phyloP scores from a whole-genome alignment of 2,329 filamentous ascomycete species.

The Cercospora sp. region DNA sequence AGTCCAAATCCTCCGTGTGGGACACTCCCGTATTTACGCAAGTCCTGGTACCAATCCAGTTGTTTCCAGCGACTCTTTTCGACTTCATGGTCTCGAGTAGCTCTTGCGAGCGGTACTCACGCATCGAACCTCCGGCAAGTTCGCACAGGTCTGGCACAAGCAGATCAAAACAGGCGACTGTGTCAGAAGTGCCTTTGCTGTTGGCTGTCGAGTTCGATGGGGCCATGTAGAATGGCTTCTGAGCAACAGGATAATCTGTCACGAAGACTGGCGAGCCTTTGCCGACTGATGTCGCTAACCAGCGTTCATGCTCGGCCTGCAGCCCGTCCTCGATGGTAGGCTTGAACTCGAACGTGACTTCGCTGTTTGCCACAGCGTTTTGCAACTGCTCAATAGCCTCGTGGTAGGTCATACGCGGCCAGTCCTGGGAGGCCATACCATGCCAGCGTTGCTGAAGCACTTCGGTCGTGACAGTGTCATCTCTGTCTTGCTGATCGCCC shows the following conservation, averaged over 20 bases:
- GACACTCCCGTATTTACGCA: constrained; percentile 86
- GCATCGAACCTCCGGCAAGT: constrained; percentile 83
- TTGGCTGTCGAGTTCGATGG: constrained; percentile 46
- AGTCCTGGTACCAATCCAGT: constrained; percentile 83
- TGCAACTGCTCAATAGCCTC: constrained; percentile 71
- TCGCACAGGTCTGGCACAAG: constrained; percentile 84
- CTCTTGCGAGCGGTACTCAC: constrained; percentile 72
- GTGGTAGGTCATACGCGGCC: constrained; percentile 82
- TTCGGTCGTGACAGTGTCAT: constrained; percentile 46
- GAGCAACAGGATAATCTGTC: constrained; percentile 82
- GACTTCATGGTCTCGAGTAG: constrained; percentile 70
- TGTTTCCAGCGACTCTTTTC: constrained; percentile 56
- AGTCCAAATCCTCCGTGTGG: constrained; percentile 90
- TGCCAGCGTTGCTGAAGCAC: constrained; percentile 70
- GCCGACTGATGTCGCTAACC: constrained; percentile 69
- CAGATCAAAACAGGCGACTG: constrained; percentile 88
- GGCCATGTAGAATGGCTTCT: constrained; percentile 93
- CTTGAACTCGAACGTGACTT: constrained; percentile 62
- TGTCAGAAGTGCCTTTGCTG: constrained; percentile 42
- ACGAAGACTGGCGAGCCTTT: constrained; percentile 76
- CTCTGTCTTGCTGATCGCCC: constrained; percentile 38
- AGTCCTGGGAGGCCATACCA: constrained; percentile 68
- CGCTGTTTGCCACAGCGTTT: constrained; percentile 44
- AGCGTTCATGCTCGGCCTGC: constrained; percentile 91
- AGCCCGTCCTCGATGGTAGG: constrained; percentile 74